phyloP scores from a whole-genome alignment of 2,329 filamentous ascomycete genomes.

The Colletotrichum australisinense region DNA sequence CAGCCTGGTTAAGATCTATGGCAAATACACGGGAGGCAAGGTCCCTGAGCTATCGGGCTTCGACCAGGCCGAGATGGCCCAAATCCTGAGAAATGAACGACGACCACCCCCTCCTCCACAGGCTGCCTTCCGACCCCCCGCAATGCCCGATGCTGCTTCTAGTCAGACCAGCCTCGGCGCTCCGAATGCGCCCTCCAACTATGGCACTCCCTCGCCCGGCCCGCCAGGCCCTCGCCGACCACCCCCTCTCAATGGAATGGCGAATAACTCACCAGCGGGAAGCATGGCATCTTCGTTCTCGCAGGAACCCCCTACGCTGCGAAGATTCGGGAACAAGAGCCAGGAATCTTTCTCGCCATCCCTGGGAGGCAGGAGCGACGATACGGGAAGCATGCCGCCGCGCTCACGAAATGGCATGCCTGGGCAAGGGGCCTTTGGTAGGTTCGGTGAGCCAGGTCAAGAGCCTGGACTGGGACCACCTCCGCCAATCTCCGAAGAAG shows the following conservation, averaged over 20 bases:
- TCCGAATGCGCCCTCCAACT: constrained; percentile 38
- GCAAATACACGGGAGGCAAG: constrained; percentile 93
- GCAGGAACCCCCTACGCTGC: constrained; percentile 55
- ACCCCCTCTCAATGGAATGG: constrained; percentile 27
- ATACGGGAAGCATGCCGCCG: constrained; percentile 61
- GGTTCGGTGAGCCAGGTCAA: constrained; percentile 44
- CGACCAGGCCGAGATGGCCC: constrained; percentile 80
- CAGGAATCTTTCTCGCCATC: constrained; percentile 68
- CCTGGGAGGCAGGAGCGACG: constrained; percentile 60
- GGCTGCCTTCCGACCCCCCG: constrained; percentile 23
- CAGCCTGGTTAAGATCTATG: constrained; percentile 94
- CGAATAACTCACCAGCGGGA: constrained; percentile 56
- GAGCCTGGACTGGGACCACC: constrained; percentile 41
- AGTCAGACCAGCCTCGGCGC: constrained; percentile 38
- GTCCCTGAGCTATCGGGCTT: constrained; percentile 85
- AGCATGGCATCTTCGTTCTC: constrained; percentile 63
- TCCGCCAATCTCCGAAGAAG: constrained; percentile 43
- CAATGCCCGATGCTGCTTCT: constrained; percentile 30
- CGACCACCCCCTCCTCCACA: constrained; percentile 44
- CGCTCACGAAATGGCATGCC: constrained; percentile 64
- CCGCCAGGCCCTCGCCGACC: constrained; percentile 29
- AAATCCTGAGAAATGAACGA: constrained; percentile 72
- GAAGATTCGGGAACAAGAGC: constrained; percentile 66
- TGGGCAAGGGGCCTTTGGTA: constrained; percentile 51
- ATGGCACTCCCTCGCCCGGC: constrained; percentile 49